Conservation (phyloP, 2,329 filamentous ascomycete species). For the Xylaria sp. region DNA sequence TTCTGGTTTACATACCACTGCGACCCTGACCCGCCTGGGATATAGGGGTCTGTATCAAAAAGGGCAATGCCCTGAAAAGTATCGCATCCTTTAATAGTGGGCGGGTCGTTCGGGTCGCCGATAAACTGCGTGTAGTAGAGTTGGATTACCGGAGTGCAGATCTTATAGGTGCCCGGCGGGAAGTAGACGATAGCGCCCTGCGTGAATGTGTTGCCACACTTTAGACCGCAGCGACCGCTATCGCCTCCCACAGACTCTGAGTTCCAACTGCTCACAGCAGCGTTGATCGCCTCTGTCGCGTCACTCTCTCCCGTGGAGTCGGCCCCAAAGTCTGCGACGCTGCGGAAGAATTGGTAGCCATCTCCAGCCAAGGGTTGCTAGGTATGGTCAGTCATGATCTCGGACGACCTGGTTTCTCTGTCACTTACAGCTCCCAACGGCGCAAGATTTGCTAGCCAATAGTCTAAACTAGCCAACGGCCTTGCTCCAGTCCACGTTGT, state of each 20-base stretch:
- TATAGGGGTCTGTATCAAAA: conserved; percentile 36
- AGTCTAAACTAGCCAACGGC: background rate
- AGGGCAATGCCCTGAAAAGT: conserved; percentile 59
- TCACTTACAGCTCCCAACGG: conserved; percentile 9
- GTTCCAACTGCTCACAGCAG: background rate
- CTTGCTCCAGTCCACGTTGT: too few relatives aligned
- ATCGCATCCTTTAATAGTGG: conserved; percentile 68
- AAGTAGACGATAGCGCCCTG: conserved; percentile 27
- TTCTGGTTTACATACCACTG: conserved; percentile 64
- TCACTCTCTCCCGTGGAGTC: conserved; percentile 6
- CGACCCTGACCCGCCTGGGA: conserved; percentile 20
- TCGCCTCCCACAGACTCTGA: background rate
- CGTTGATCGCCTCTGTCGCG: conserved; percentile 20
- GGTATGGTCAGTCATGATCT: background rate
- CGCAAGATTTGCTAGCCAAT: conserved; percentile 1
- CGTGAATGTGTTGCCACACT: conserved; percentile 20
- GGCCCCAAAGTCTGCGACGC: conserved; percentile 24
- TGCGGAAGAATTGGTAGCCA: conserved; percentile 35
- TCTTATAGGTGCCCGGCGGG: conserved; percentile 17
- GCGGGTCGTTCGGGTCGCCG: conserved; percentile 70
- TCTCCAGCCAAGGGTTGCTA: conserved; percentile 34
- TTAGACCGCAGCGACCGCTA: conserved; percentile 18
- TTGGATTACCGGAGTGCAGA: conserved; percentile 55
- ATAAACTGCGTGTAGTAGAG: conserved; percentile 79
- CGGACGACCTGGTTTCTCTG: too few relatives aligned